phyloP scores from a whole-genome alignment of 2,329 filamentous ascomycete species.

The Xylaria digitata region DNA sequence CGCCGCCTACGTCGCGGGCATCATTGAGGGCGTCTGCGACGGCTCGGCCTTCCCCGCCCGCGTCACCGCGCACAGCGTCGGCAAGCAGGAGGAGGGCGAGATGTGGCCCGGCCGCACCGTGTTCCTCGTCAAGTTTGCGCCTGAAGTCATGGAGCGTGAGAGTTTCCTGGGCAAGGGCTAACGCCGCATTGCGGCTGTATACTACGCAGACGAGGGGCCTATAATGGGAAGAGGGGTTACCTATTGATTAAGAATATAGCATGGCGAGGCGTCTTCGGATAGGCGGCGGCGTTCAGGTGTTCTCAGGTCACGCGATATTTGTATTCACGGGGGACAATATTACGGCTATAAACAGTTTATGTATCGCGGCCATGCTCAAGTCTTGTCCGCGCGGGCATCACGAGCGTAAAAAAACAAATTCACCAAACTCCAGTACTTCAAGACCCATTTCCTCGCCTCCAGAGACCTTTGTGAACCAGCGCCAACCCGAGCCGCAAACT shows the following conservation, averaged over 20 bases:
- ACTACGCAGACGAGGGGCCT: conserved; percentile 27
- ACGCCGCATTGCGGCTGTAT: neutral
- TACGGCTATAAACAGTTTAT: neutral
- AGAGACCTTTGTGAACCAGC: conserved; percentile 13
- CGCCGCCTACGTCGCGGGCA: conserved; percentile 92
- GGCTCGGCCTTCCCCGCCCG: conserved; percentile 88
- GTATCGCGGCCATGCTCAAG: conserved; percentile 6
- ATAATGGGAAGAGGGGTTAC: conserved; percentile 27
- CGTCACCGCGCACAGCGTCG: conserved; percentile 88
- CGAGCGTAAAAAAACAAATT: conserved; percentile 11
- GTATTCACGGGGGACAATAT: conserved; percentile 6
- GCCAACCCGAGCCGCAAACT: conserved; percentile 5
- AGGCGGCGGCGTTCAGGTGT: conserved; percentile 25
- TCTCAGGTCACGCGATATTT: conserved; percentile 27
- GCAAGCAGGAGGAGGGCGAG: conserved; percentile 66
- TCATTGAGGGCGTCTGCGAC: conserved; percentile 96
- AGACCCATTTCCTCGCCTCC: conserved; percentile 3
- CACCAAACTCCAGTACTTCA: conserved; percentile 16
- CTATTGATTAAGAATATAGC: conserved; percentile 31
- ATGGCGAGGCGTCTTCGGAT: conserved; percentile 43
- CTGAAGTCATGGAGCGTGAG: conserved; percentile 93
- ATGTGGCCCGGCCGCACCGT: conserved; percentile 98
- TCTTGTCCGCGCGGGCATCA: neutral
- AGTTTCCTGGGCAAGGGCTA: conserved; percentile 75
- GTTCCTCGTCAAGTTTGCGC: conserved; percentile 91